Conservation (phyloP, 345 rosid species). For the Acer yangbiense region DNA sequence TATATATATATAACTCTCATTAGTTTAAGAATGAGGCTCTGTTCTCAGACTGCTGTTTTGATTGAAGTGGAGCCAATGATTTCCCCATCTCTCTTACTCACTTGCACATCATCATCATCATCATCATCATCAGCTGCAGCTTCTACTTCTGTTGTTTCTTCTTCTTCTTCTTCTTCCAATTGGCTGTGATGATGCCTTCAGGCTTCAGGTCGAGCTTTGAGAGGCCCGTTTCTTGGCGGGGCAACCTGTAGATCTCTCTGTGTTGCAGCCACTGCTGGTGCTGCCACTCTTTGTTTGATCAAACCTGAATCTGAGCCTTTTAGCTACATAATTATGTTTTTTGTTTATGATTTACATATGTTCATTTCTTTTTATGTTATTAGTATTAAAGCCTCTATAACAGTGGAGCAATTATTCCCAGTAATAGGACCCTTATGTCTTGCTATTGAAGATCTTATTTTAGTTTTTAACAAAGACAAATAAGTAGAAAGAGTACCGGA, state of each 20-base stretch:
- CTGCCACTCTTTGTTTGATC: constrained; percentile 1
- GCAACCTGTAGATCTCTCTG: not conserved
- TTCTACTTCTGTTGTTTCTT: not conserved
- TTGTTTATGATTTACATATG: too few species aligned
- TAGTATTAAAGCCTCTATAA: too few species aligned
- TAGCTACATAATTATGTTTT: too few species aligned
- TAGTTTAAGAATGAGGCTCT: not conserved
- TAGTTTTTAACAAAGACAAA: too few species aligned
- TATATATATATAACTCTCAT: too few species aligned
- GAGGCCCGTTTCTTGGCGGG: constrained; percentile 5
- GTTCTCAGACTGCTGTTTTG: not conserved
- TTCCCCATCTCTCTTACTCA: not conserved
- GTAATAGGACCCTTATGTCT: too few species aligned
- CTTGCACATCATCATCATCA: too few species aligned
- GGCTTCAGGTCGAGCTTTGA: not conserved
- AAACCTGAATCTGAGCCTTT: not conserved
- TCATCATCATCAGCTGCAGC: not conserved
- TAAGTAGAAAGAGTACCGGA: too few species aligned
- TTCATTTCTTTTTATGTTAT: too few species aligned
- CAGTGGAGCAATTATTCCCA: too few species aligned
- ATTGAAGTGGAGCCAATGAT: not conserved
- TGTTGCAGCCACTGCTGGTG: not conserved
- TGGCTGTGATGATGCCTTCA: constrained; percentile 13
- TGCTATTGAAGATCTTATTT: not conserved
- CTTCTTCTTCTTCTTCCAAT: not conserved